A percentile compares a stretch with the other conserved stretches of the same genome.
Evolutionary conservation across 495 filamentous ascomycete species (phyloP).

Genomic region (Trichoderma orchidacearum): DNA sequence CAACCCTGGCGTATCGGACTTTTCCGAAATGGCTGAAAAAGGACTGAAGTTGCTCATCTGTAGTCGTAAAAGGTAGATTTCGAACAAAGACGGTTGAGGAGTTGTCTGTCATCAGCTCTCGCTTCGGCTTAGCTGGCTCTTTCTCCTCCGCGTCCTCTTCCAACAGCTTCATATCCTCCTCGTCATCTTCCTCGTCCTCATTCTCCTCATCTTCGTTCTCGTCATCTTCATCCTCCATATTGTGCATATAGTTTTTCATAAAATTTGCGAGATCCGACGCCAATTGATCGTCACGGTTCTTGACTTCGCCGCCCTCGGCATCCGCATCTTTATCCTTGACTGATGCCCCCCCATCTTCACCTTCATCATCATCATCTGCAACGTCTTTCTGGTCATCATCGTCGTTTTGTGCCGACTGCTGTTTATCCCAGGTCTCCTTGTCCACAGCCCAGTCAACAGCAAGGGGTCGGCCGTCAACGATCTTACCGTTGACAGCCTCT

Average conservation of each 20-base stretch:
- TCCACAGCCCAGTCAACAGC: conserved; percentile 97
- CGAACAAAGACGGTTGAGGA: conserved; percentile 77
- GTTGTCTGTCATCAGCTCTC: conserved; percentile 34
- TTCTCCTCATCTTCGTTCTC: conserved; percentile 18
- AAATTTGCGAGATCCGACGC: conserved; percentile 16
- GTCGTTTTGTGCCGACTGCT: conserved; percentile 27
- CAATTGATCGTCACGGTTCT: conserved; percentile 6
- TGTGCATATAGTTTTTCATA: conserved; percentile 21
- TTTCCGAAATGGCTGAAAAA: conserved; percentile 78
- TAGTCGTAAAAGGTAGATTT: conserved; percentile 79
- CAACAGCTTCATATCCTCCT: conserved; percentile 16
- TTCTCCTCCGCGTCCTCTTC: conserved; percentile 18
- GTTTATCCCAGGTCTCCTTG: conserved; percentile 67
- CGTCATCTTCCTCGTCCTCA: conserved; percentile 22
- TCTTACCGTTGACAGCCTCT: conserved; percentile 71
- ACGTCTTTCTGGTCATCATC: conserved; percentile 17
- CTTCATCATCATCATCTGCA: conserved; percentile 11
- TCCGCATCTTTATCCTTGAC: conserved; percentile 13
- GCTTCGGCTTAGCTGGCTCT: conserved; percentile 23
- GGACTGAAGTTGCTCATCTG: conserved; percentile 63
- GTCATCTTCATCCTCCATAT: conserved; percentile 31
- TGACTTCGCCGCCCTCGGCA: conserved; percentile 21
- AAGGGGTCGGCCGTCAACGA: conserved; percentile 70
- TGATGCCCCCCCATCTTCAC: too few species aligned
- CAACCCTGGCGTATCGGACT: conserved; percentile 77